phyloP scores from a whole-genome alignment of 2,329 filamentous ascomycete species.

The Acephala macrosclerotiorum region DNA sequence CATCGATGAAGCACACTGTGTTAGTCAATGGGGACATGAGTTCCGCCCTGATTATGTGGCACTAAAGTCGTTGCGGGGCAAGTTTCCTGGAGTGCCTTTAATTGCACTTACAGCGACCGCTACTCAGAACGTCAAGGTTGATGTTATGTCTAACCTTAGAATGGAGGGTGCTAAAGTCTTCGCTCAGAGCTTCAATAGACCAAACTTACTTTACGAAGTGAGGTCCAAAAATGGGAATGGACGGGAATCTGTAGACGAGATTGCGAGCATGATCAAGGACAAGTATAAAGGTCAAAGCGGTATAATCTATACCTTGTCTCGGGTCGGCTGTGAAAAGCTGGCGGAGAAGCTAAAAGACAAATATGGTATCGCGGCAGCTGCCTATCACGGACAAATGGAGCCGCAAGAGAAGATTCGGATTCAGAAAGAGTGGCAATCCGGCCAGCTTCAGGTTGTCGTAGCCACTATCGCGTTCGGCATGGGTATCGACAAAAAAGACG shows the following conservation, averaged over 20 bases:
- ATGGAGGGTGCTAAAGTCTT: conserved; percentile 81
- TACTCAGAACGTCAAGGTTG: conserved; percentile 89
- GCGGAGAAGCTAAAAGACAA: conserved; percentile 70
- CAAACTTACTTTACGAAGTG: conserved; percentile 91
- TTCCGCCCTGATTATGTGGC: conserved; percentile 96
- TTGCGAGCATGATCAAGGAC: conserved; percentile 71
- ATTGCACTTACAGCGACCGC: conserved; percentile 97
- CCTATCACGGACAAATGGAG: conserved; percentile 86
- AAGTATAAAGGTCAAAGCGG: conserved; percentile 78
- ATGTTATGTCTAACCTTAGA: conserved; percentile 89
- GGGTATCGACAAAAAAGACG: conserved; percentile 99
- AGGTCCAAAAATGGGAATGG: conserved; percentile 60
- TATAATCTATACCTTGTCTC: conserved; percentile 92
- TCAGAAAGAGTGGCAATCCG: conserved; percentile 84
- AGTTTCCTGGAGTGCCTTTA: conserved; percentile 81
- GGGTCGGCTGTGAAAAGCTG: conserved; percentile 82
- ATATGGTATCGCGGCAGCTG: conserved; percentile 73
- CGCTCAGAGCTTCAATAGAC: conserved; percentile 95
- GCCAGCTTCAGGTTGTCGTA: conserved; percentile 85
- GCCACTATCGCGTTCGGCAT: conserved; percentile 99
- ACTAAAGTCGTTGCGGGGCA: conserved; percentile 75
- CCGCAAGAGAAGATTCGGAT: conserved; percentile 71
- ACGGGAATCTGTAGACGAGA: conserved; percentile 59
- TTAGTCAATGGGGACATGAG: conserved; percentile 99
- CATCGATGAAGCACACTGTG: conserved; percentile 98